Base-by-base conservation (phyloP, 2,329 filamentous ascomycete species). In the Apiospora arundinis region DNA sequence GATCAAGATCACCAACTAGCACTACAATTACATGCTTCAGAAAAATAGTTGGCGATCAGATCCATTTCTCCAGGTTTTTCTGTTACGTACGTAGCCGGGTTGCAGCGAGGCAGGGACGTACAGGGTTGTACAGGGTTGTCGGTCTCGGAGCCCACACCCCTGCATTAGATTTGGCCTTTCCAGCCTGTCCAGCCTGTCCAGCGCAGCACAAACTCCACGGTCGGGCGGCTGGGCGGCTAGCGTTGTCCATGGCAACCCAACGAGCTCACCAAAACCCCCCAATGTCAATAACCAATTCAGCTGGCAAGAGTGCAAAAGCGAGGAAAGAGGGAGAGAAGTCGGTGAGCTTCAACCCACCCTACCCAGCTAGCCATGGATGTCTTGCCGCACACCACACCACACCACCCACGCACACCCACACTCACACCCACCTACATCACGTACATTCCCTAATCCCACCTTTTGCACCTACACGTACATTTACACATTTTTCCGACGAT, bases 361-460 rank as follows among this genome's bases (percentile, higher is more conserved):
- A 6, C 14, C 21, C 21, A 9, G 6, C 21, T 63, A 60, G 52
- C 21, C 52, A 60, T 45, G 42, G 40, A 42, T 60, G 52, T n/a
- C 56, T 40, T 63, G 56, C 32, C 42, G 42, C 42, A 32, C 56
- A 45, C 32, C 42, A 32, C 32, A 32, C 32, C 32, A 32, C 6
- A 32, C 56, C 32, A 45, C 42, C 42, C 42, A 63, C 28, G 40
- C 56, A 40, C 52, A 21, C 40, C 40, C 42, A 32, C 32, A 40
- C 56, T 40, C 32, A 63, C 56, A 63, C 32, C 49, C 52, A 40
- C 56, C 37, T 63, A 63, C 56, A 63, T 63, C 56, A 63, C 56
- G 32, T 63, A 40, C 56, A 63, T 63, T 63, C 56, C 32, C 32
- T 63, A 40, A 63, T 63, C 32, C 56, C 21, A 9, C 56, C 56